Conservation (phyloP, 2,329 filamentous ascomycete genomes). For the Xylariaceae sp. region DNA sequence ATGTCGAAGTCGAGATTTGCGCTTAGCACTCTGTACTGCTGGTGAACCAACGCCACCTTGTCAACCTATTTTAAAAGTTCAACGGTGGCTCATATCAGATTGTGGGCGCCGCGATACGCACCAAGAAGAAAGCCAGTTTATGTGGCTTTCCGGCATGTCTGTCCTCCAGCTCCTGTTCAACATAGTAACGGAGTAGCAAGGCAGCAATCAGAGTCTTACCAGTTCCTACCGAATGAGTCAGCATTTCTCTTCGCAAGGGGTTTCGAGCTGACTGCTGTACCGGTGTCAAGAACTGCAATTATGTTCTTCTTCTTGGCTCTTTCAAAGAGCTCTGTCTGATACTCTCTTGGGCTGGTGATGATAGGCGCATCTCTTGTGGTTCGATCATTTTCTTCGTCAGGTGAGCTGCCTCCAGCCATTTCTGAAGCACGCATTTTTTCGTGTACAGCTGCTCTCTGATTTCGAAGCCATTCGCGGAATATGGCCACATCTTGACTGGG, state of each 20-base stretch:
- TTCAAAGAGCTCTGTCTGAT: constrained; percentile 89
- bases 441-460: constrained; percentile 10
- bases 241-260: background rate
- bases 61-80: constrained; percentile 54
- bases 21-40: constrained; percentile 79
- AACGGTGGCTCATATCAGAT: background rate
- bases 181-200: constrained; percentile 70
- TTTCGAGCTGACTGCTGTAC: constrained; percentile 33
- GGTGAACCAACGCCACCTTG: constrained; percentile 84
- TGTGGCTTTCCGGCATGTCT: constrained; percentile 56
- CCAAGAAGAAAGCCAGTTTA: constrained; percentile 80
- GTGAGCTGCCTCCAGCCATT: background rate
- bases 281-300: constrained; percentile 92
- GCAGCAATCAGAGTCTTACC: constrained; percentile 97
- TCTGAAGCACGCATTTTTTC: background rate
- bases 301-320: constrained; percentile 79
- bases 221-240: constrained; percentile 53
- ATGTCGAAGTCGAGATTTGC: constrained; percentile 76
- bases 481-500: constrained; percentile 6
- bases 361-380: constrained; percentile 47
- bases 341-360: constrained; percentile 78
- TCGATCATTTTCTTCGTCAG: constrained; percentile 17
- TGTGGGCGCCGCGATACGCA: constrained; percentile 29
- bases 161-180: constrained; percentile 73
- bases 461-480: constrained; percentile 13